phyloP scores from a whole-genome alignment of 352 stramenopile genomes.

The Globisporangium viniferum region DNA sequence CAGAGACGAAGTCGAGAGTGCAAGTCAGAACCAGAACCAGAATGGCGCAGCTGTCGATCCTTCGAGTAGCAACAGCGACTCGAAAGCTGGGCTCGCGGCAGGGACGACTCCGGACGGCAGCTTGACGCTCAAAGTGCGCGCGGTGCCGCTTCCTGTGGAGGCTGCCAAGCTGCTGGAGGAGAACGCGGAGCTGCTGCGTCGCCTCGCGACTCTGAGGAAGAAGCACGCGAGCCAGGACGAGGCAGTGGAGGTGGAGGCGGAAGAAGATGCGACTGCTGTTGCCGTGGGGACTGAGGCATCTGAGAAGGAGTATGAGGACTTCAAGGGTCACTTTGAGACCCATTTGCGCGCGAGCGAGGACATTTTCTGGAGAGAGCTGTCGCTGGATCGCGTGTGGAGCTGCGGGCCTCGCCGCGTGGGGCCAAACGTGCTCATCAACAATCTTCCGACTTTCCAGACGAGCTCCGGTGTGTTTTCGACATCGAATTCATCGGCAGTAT shows the following conservation, averaged over 20 bases:
- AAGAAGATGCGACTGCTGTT: not conserved
- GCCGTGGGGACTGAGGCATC: constrained; percentile 6
- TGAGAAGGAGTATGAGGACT: constrained; percentile 18
- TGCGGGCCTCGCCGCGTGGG: constrained; percentile 69
- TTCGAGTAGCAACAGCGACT: constrained; percentile 1
- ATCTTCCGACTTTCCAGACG: constrained; percentile 41
- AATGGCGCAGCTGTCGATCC: constrained; percentile 16
- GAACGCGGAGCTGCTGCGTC: constrained; percentile 44
- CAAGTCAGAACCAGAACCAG: not conserved
- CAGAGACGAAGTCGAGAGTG: constrained; percentile 15
- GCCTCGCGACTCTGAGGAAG: constrained; percentile 27
- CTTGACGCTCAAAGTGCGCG: constrained; percentile 73
- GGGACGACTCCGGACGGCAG: constrained; percentile 67
- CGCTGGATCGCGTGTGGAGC: constrained; percentile 63
- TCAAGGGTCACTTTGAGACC: constrained; percentile 43
- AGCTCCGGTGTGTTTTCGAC: constrained; percentile 10
- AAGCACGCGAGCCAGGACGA: constrained; percentile 17
- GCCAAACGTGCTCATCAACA: constrained; percentile 79
- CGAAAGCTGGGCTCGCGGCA: constrained; percentile 34
- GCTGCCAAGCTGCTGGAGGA: constrained; percentile 79
- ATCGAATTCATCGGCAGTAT: not conserved
- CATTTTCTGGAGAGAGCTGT: constrained; percentile 51
- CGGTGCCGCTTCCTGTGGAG: constrained; percentile 63
- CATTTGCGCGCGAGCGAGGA: constrained; percentile 44
- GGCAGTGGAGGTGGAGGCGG: not conserved